These are phyloP conservation scores for Rhinocladiella similis DNA, from an alignment of 2,329 filamentous ascomycete species.

Conservation along the genomic window DNA sequence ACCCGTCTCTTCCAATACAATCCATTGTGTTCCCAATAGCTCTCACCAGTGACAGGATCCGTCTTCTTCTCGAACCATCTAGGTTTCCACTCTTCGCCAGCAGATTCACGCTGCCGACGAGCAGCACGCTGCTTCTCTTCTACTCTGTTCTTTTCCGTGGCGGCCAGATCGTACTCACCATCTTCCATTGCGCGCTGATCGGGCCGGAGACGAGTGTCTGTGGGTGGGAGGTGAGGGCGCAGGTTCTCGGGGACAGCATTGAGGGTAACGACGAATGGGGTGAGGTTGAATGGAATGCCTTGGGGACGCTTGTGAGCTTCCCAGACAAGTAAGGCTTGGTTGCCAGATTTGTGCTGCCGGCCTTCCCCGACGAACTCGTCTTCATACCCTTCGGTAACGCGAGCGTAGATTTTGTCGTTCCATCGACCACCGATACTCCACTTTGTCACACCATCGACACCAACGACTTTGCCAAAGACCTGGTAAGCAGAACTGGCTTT, in stretches of 20 bases:
- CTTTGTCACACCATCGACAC: slow-evolving; percentile 73
- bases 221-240: slow-evolving; percentile 75
- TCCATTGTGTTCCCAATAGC: slow-evolving; percentile 86
- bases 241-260: slow-evolving; percentile 90
- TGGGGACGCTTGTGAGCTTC: slow-evolving; percentile 77
- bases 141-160: slow-evolving; percentile 88
- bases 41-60: slow-evolving; percentile 80
- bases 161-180: slow-evolving; percentile 92
- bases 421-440: slow-evolving; percentile 92
- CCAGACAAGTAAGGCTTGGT: slow-evolving; percentile 87
- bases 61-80: slow-evolving; percentile 78
- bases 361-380: slow-evolving; percentile 60
- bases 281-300: slow-evolving; percentile 94
- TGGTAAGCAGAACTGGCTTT: slow-evolving; percentile 90
- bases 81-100: slow-evolving; percentile 77
- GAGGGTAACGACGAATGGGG: slow-evolving; percentile 90
- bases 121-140: slow-evolving; percentile 87
- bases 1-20: slow-evolving; percentile 78
- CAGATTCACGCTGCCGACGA: slow-evolving; percentile 69
- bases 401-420: slow-evolving; percentile 97
- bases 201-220: slow-evolving; percentile 86
- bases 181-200: slow-evolving; percentile 99
- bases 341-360: slow-evolving; percentile 41
- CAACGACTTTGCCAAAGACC: slow-evolving; percentile 81
- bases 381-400: slow-evolving; percentile 88